Base-by-base conservation (phyloP, 805 yeast genomes). In the Jamesozyma hellenica region DNA sequence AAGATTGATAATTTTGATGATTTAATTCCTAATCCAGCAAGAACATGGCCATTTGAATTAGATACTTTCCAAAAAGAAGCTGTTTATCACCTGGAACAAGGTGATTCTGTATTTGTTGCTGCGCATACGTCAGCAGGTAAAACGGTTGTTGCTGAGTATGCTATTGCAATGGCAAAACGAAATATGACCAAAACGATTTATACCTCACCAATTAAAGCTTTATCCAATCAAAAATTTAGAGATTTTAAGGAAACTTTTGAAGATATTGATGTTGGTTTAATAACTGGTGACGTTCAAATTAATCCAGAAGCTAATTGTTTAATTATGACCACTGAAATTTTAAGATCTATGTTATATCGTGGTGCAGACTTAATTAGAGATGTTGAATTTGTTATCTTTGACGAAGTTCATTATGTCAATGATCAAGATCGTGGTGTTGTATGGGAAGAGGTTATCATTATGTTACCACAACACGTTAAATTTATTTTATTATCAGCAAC, bases 81-180 rank as follows among this genome's bases (percentile, higher is more conserved):
- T 0, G 82, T 92, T 0, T 92, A 83, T 55, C 97, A 88, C 61
- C 67, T 92, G 44, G 99, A 92, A 55, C 95, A 87, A 60, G 97
- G 97, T 29, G 98, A 92, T 55, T 90, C 97, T 7, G 99, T 92
- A 3, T 92, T 92, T 63, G 95, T 92, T 3, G 97, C 97, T 3
- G 99, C 99, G 0, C 98, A 90, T 60, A 90, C 98, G 0, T 90
- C 97, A 3, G 98, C 98, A 0, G 98, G 98, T 63, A 90, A 90
- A 56, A 90, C 98, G 0, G 98, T 90, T 3, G 95, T 92, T 19
- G 98, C 98, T 0, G 98, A 90, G 58, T 90, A 90, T 57, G 97
- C 97, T 3, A 92, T 90, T 60, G 95, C 97, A 3, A 81, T 90
- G 95, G 94, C 97, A 1, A 75, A 79, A 44, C 70, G 95, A 56